Conservation (phyloP, 2,329 filamentous ascomycete genomes). For the Pestalotiopsis sp. region DNA sequence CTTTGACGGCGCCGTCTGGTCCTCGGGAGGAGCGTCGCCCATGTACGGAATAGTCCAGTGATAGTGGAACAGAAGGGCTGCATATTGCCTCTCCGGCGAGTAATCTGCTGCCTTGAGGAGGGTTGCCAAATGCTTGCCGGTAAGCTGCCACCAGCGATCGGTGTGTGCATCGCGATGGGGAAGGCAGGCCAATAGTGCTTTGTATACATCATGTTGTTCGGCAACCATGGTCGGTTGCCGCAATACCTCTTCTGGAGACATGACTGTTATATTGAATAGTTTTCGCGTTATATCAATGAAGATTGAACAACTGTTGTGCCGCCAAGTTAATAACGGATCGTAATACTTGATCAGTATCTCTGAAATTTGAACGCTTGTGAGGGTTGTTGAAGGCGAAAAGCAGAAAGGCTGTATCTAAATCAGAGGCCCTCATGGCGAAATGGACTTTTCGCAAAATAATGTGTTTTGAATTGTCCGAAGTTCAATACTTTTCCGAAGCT, state of each 20-base stretch:
- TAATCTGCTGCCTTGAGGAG: conserved; percentile 16
- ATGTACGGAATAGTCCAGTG: conserved; percentile 16
- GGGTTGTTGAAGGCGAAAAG: neutral
- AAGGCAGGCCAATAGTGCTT: neutral
- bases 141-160: neutral
- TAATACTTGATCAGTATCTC: neutral
- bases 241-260: neutral
- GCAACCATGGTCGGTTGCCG: neutral
- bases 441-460: neutral
- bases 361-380: neutral
- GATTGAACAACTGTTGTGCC: neutral
- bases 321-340: neutral
- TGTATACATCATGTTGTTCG: neutral
- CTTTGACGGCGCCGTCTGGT: neutral
- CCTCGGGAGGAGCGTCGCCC: conserved; percentile 13
- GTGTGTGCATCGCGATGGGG: neutral
- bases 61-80: conserved; percentile 15
- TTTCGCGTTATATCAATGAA: neutral
- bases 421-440: neutral
- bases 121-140: conserved; percentile 11
- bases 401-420: neutral
- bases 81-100: conserved; percentile 16
- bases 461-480: no score
- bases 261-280: neutral
- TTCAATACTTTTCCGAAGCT: neutral